A percentile compares a stretch with the other conserved stretches of the same genome.
phyloP scores from a whole-genome alignment of 208 protist species.

The Blechomonas ayalai region DNA sequence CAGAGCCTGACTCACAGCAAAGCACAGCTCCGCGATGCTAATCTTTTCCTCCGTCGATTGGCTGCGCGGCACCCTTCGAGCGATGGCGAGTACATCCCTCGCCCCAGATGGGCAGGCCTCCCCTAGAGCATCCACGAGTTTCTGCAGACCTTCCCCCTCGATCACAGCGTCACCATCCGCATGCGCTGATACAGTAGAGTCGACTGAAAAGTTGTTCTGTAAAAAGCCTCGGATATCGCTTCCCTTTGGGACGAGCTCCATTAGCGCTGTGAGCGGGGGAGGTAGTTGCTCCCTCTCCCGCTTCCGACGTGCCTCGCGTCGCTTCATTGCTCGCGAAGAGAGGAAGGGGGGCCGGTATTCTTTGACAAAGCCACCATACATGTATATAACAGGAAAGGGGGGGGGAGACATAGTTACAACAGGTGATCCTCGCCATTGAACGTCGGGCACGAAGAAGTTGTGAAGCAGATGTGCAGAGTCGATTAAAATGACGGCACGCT shows the following conservation, averaged over 20 bases:
- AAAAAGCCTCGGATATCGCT: conserved; percentile 42
- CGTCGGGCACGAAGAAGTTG: too few species aligned
- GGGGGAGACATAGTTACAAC: too few species aligned
- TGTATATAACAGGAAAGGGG: too few species aligned
- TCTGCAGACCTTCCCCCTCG: conserved; percentile 38
- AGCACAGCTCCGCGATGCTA: conserved; percentile 76
- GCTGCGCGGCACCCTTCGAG: conserved; percentile 72
- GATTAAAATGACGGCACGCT: too few species aligned
- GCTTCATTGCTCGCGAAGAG: conserved; percentile 33
- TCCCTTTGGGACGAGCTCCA: conserved; percentile 28
- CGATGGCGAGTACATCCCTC: conserved; percentile 52
- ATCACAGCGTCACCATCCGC: conserved; percentile 23
- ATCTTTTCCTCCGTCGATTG: conserved; percentile 58
- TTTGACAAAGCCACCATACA: too few species aligned
- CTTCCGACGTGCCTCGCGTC: conserved; percentile 50
- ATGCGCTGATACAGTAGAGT: conserved; percentile 4
- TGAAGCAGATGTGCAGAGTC: too few species aligned
- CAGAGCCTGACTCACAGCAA: conserved; percentile 62
- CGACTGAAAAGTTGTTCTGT: conserved; percentile 11
- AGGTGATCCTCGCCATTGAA: too few species aligned
- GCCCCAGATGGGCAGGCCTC: conserved; percentile 29
- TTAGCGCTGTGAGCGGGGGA: conserved; percentile 31
- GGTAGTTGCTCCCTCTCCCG: conserved; percentile 57
- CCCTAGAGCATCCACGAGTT: conserved; percentile 41
- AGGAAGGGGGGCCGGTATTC: too few species aligned